Percentiles rank a stretch among this genome's conserved stretches.
Evolutionary conservation across 306 rosid genomes (phyloP).

Genomic region (Heteromeles arbutifolia): DNA sequence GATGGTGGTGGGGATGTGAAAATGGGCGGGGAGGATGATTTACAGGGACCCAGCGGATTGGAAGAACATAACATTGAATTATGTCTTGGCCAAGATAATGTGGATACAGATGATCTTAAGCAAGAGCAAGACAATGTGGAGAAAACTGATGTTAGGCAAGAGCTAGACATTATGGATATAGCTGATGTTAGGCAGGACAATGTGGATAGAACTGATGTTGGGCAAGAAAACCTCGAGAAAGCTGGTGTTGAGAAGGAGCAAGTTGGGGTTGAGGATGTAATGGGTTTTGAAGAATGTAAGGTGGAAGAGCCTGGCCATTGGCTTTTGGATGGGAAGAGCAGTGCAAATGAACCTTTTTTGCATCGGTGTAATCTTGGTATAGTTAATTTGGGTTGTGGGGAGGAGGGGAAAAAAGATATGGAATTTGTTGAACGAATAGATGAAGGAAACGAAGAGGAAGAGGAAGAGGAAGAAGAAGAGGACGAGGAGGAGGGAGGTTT

Average conservation of each 20-base stretch:
- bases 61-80: slow-evolving; percentile 52
- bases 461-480: slow-evolving; percentile 31
- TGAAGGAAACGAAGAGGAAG: slow-evolving; percentile 25
- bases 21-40: slow-evolving; percentile 35
- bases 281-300: slow-evolving; percentile 54
- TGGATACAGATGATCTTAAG: slow-evolving; percentile 20
- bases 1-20: slow-evolving; percentile 29
- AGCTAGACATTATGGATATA: slow-evolving; percentile 35
- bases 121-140: neutral
- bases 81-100: slow-evolving; percentile 51
- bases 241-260: slow-evolving; percentile 11
- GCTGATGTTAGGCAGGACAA: slow-evolving; percentile 1
- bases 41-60: slow-evolving; percentile 29
- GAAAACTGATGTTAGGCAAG: neutral
- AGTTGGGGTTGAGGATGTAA: slow-evolving; percentile 32
- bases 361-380: slow-evolving; percentile 42
- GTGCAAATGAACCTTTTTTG: slow-evolving; percentile 35
- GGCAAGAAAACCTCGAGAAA: neutral
- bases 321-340: slow-evolving; percentile 44
- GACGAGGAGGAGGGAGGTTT: slow-evolving; percentile 50
- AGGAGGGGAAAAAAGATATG: slow-evolving; percentile 24
- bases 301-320: slow-evolving; percentile 46
- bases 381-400: slow-evolving; percentile 25
- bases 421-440: slow-evolving; percentile 29
- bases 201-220: neutral